Conservation (phyloP, 495 filamentous ascomycete genomes). For the Talaromyces trachyspermus region DNA sequence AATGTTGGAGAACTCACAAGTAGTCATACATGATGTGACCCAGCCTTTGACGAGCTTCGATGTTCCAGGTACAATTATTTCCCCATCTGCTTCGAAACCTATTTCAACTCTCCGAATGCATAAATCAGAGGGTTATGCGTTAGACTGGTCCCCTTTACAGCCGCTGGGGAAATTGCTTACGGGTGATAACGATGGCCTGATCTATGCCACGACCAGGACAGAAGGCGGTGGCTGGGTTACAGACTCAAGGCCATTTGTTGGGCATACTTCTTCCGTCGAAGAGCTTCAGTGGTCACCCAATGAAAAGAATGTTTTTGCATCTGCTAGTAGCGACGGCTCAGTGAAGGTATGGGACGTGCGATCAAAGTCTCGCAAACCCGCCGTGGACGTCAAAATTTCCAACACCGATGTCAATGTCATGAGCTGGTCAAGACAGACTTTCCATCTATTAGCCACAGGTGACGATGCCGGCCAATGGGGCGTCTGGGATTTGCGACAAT, state of each 20-base stretch:
- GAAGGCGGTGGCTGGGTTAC: conserved; percentile 84
- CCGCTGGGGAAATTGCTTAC: conserved; percentile 77
- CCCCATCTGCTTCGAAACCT: conserved; percentile 76
- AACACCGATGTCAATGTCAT: conserved; percentile 89
- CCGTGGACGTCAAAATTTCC: conserved; percentile 77
- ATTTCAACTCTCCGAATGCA: conserved; percentile 82
- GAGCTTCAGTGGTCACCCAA: conserved; percentile 94
- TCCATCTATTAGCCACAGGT: conserved; percentile 83
- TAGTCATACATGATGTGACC: conserved; percentile 90
- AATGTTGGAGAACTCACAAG: conserved; percentile 80
- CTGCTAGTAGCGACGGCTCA: conserved; percentile 85
- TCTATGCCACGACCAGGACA: conserved; percentile 78
- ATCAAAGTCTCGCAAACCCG: conserved; percentile 76
- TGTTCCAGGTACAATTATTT: conserved; percentile 70
- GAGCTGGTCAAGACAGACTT: conserved; percentile 81
- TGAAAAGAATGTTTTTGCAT: conserved; percentile 87
- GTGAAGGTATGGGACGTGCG: conserved; percentile 94
- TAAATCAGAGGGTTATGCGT: conserved; percentile 84
- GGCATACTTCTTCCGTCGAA: conserved; percentile 80
- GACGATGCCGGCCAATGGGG: conserved; percentile 92
- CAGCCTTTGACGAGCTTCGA: conserved; percentile 83
- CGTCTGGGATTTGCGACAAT: conserved; percentile 92
- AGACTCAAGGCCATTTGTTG: conserved; percentile 69
- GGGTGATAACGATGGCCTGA: conserved; percentile 82
- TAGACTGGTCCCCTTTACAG: conserved; percentile 85